Base-by-base conservation (phyloP, 2,329 filamentous ascomycete species). In the Nemania sp. region DNA sequence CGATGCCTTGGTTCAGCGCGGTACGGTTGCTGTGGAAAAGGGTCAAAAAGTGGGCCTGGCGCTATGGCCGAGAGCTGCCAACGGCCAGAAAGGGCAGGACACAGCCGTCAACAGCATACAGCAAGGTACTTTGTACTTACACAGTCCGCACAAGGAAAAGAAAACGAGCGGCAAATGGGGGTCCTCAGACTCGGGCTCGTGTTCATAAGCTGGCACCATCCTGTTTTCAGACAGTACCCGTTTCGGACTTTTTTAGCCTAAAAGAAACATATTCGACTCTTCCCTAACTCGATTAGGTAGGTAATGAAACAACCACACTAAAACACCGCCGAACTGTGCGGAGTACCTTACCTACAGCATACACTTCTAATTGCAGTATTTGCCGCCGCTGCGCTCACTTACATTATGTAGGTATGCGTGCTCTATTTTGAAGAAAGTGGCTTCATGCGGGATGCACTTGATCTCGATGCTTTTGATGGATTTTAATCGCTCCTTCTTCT, bases 11-110 rank as follows among this genome's bases (percentile, higher is more conserved):
- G 29, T 5, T 8, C 35, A 41, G 8, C 13, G 3, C 13, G 15
- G 29, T 20, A 13, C 41, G 49, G 63, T 65, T 66, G 64, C 55
- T 29, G 58, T 60, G 66, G 66, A 63, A 64, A 69, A 63, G 67
- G 67, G 52, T 41, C 13, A 61, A 61, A 52, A 60, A 55, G 61
- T 62, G 65, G 60, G 20, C 45, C n/a, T 15, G 38, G 24, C 4
- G 35, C 27, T 51, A 27, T 20, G 6, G 41, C 26, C 11, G 18
- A 8, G 51, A 26, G 13, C n/a, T 57, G 22, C 49, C 29, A 41
- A 43, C 22, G 26, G 13, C 57, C 47, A 51, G 47, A 51, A 32
- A 15, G 7, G 56, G 49, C 62, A 62, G 62, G 32, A 32, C 20
- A 20, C 11, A n/a, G 43, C 13, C 35, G n/a, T n/a, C n/a, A n/a